Percentiles rank a stretch among this genome's conserved stretches.
Conservation (phyloP, 805 yeast genomes). For the Saccharomycopsis oosterbeekiorum region DNA sequence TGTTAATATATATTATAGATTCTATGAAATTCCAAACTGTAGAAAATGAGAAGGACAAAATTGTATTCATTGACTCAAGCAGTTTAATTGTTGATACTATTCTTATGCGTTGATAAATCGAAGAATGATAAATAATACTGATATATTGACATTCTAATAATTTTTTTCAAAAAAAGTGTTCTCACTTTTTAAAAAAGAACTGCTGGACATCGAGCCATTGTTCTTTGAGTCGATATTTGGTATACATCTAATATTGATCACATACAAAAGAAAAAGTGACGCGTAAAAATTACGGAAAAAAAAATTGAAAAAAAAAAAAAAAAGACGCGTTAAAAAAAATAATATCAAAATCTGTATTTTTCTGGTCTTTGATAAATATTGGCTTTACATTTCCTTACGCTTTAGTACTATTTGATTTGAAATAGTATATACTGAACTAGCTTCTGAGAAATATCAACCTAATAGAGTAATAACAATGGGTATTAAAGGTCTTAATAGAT, state of each 20-base stretch:
- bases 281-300: neutral
- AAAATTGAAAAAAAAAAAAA: neutral
- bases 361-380: neutral
- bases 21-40: neutral
- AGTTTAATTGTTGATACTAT: too few relatives aligned
- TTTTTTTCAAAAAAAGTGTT: too few relatives aligned
- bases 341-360: too few relatives aligned
- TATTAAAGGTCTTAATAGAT: constrained; percentile 63
- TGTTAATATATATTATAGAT: neutral
- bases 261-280: neutral
- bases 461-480: constrained; percentile 23
- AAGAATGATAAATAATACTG: too few relatives aligned
- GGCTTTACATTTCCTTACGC: neutral
- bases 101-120: too few relatives aligned
- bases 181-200: too few relatives aligned
- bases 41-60: neutral
- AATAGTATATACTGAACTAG: neutral
- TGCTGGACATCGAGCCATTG: too few relatives aligned
- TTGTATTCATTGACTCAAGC: neutral
- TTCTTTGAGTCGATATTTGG: too few relatives aligned
- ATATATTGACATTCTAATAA: too few relatives aligned
- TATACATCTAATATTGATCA: too few relatives aligned
- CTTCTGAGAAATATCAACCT: neutral
- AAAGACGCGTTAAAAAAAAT: neutral
- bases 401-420: too few relatives aligned